Base-by-base conservation (phyloP, 129 eudicot species). In the Cynara cardunculus region DNA sequence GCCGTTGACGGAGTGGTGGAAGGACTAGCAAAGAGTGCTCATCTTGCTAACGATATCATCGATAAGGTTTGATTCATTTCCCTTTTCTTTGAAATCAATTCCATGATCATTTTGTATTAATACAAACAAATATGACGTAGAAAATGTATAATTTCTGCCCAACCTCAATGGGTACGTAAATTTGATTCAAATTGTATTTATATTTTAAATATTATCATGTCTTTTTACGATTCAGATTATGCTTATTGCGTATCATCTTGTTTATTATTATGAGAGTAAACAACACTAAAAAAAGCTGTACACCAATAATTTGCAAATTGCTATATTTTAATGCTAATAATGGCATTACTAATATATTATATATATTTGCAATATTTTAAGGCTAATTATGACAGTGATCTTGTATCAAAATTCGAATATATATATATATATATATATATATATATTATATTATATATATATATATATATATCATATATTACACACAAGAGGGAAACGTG, bases 1-100 rank as follows among this genome's bases (percentile, higher is more conserved):
- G 68, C 84, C 35, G 8, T 84, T 22, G 90, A 87, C 73, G 64
- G 18, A 19, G 4, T 81, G 39, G 87, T 83, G 7, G 90, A 87
- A 76, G 84, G 67, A 30, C 76, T 81, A 34, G 87, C 78, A 28
- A 84, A 81, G 25, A 61, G 68, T 39, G 90, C 87, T 56, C 87
- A 84, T 84, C 3, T 68, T 44, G 80, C 87, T 4, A 74, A 80
- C 44, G 62, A 77, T 53, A 19, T 87, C 31, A 87, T 87, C 27
- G 90, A 87, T 44, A 77, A 84, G 90, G 90, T 87, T 21, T 34
- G 7, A 34, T 34, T 49, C 53, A 32, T 37, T 1, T 34, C n/a
- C 37, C 37, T 25, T 74, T 13, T 41, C 14, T 74, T 0, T n/a
- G 13, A 5, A 46, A 0, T 16, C 13, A 25, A 14, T 3, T 46